Evolutionary conservation across 805 yeast species (phyloP).

Genomic region (Candida koratica): DNA sequence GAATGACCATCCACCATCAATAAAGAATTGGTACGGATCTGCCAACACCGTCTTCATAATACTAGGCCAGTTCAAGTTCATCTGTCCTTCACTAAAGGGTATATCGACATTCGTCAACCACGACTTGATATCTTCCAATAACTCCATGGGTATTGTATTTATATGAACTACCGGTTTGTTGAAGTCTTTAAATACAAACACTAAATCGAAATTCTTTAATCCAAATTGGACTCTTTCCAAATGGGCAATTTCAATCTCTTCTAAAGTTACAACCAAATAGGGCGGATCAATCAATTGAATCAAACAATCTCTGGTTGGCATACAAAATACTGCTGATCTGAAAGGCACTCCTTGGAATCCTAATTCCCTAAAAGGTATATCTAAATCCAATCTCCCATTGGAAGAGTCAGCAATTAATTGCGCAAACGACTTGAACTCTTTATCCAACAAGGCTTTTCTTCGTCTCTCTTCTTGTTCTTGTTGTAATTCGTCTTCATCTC

Average conservation of each 20-base stretch:
- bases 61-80: constrained; percentile 91
- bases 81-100: constrained; percentile 90
- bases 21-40: constrained; percentile 91
- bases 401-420: constrained; percentile 89
- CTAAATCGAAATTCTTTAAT: constrained; percentile 90
- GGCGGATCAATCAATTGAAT: constrained; percentile 95
- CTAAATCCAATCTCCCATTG: constrained; percentile 78
- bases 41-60: constrained; percentile 91
- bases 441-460: constrained; percentile 84
- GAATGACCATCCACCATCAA: constrained; percentile 95
- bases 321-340: constrained; percentile 87
- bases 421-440: constrained; percentile 84
- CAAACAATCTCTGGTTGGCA: constrained; percentile 96
- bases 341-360: constrained; percentile 98
- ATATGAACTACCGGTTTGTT: constrained; percentile 83
- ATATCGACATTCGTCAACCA: constrained; percentile 98
- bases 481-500: constrained; percentile 97
- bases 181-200: constrained; percentile 93
- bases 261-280: constrained; percentile 83
- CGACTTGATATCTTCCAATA: constrained; percentile 85
- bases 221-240: constrained; percentile 97
- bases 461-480: constrained; percentile 98
- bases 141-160: constrained; percentile 91
- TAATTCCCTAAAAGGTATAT: constrained; percentile 90
- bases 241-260: constrained; percentile 91